Evolutionary conservation across 2,329 filamentous ascomycete species (phyloP).

Genomic region (Claviceps quebecensis): DNA sequence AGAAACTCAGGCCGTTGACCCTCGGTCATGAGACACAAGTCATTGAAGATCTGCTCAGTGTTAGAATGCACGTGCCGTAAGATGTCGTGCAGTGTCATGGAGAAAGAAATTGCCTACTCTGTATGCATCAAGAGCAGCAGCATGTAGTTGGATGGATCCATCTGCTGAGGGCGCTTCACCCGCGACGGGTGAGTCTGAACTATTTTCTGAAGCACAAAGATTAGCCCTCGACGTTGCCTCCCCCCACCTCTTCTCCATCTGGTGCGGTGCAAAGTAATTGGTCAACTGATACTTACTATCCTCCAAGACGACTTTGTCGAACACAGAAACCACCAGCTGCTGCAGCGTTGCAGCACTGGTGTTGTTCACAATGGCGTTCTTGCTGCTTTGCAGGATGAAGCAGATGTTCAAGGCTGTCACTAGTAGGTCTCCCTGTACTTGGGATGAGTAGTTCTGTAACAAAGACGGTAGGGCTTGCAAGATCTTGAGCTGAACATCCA

Average conservation of each 20-base stretch:
- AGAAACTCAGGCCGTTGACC: slow-evolving; percentile 73
- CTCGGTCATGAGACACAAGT: slow-evolving; percentile 78
- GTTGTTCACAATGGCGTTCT: slow-evolving; percentile 86
- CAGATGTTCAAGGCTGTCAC: slow-evolving; percentile 79
- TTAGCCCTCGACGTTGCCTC: not conserved
- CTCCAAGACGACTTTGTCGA: slow-evolving; percentile 77
- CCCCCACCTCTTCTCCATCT: no score
- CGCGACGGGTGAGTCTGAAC: slow-evolving; percentile 39
- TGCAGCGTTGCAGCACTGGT: slow-evolving; percentile 94
- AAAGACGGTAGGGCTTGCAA: slow-evolving; percentile 81
- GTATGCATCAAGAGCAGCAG: slow-evolving; percentile 76
- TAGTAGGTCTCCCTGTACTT: slow-evolving; percentile 68
- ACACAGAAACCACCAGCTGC: slow-evolving; percentile 82
- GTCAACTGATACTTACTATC: slow-evolving; percentile 40
- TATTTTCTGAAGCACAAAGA: slow-evolving; percentile 20
- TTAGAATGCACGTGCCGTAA: slow-evolving; percentile 5
- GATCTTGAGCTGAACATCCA: slow-evolving; percentile 93
- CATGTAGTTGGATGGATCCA: slow-evolving; percentile 50
- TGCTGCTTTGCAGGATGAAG: slow-evolving; percentile 78
- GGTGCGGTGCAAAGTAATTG: not conserved
- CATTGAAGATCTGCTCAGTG: slow-evolving; percentile 58
- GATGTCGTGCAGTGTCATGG: not conserved
- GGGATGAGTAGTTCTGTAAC: slow-evolving; percentile 75
- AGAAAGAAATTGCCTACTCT: slow-evolving; percentile 31
- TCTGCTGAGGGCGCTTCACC: slow-evolving; percentile 55